A percentile compares a stretch with the other conserved stretches of the same genome.
Evolutionary conservation across 2,329 filamentous ascomycete genomes (phyloP).

Genomic region (Colletotrichum gloeosporioides): DNA sequence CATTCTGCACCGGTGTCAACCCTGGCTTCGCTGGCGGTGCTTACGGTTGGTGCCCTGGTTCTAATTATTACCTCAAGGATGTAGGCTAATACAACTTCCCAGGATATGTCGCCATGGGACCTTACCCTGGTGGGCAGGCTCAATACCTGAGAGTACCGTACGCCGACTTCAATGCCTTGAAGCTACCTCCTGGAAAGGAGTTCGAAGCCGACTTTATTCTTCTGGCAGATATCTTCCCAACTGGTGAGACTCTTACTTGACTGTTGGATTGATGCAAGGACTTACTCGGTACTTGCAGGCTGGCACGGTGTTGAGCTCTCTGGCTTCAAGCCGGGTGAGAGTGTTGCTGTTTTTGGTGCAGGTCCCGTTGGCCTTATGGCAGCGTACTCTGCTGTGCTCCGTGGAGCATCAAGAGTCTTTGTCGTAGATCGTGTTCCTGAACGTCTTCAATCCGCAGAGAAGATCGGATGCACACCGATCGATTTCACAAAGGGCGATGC

Average conservation of each 20-base stretch:
- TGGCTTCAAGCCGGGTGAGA: constrained; percentile 65
- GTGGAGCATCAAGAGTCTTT: constrained; percentile 66
- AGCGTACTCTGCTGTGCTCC: constrained; percentile 65
- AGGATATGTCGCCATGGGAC: constrained; percentile 66
- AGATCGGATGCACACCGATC: constrained; percentile 66
- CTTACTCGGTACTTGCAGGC: constrained; percentile 30
- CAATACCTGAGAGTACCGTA: constrained; percentile 70
- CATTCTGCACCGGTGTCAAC: constrained; percentile 65
- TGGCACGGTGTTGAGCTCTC: constrained; percentile 64
- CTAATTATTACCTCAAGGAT: too few relatives aligned
- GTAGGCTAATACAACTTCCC: background rate
- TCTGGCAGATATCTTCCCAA: constrained; percentile 42
- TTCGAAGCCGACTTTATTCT: constrained; percentile 66
- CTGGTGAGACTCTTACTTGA: constrained; percentile 23
- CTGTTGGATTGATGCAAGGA: background rate
- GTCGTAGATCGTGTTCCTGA: constrained; percentile 69
- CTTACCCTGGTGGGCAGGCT: constrained; percentile 58
- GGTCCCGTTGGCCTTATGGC: constrained; percentile 72
- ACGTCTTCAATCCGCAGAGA: constrained; percentile 61
- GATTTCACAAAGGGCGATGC: constrained; percentile 65
- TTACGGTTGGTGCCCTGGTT: constrained; percentile 28
- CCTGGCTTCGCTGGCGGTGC: constrained; percentile 41
- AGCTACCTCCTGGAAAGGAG: constrained; percentile 64
- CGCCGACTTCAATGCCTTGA: constrained; percentile 70
- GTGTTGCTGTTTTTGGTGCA: constrained; percentile 68